Evolutionary conservation across 176 grass and related monocot species (phyloP), one percentile per base, ranked within the genome.

Genomic region (Bonia amplexicaulis): DNA sequence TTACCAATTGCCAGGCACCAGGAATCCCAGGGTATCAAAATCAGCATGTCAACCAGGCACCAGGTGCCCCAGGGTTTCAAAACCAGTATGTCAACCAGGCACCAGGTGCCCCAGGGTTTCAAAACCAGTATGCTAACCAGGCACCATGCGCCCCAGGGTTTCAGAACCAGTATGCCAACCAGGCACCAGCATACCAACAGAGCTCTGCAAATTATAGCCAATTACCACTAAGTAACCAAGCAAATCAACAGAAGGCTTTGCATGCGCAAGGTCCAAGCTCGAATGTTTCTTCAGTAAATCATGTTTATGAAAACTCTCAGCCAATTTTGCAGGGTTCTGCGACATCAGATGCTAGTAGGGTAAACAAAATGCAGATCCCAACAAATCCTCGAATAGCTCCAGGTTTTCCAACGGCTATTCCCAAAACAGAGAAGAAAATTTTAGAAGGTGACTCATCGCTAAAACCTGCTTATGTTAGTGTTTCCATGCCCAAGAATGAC

Each of bases 331-430:
- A 92, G 65, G 80, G 71, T 78, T 69, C 66, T 58, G 61, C 33
- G 19, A 72, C 80, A 78, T 73, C 49, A 37, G 84, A 92, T 84
- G 53, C 69, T 41, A 76, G 23, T 23, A 74, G 84, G 89, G 75
- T 93, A 88, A 91, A 74, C 77, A 94, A 94, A 88, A 62, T 88
- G 78, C 95, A 94, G 82, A 90, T 94, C 31, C 82, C 79, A 78
- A 93, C 89, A 82, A 91, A 94, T 57, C 95, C 95, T 91, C 92
- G 76, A 88, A 97, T 97, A 86, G 79, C 92, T 80, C 80, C 88
- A 86, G 73, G 71, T 87, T 48, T 93, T 77, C 66, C 83, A 23
- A 72, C 81, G 39, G 82, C 71, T 69, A 82, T 77, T 2, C 61
- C 67, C 10, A 91, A 91, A 84, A 65, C 54, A 16, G 84, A 91